Conservation (phyloP, 2,329 filamentous ascomycete genomes). For the Chrysosporium queenslandicum region DNA sequence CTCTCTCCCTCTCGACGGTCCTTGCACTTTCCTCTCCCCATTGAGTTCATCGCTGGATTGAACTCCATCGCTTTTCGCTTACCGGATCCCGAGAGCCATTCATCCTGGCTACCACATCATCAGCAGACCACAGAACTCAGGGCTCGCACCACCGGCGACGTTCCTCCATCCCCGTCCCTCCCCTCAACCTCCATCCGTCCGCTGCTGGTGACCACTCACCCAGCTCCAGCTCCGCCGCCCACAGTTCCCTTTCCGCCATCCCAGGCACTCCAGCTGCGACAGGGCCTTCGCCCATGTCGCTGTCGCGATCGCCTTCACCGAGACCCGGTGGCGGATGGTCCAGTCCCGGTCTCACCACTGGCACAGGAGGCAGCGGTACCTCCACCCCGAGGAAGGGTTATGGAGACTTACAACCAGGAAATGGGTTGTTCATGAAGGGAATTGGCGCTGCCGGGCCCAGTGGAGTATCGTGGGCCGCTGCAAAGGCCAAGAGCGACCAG, state of each 20-base stretch:
- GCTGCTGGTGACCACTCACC: slow-evolving; percentile 2
- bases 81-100: neutral
- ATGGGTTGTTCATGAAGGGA: slow-evolving; percentile 25
- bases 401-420: slow-evolving; percentile 43
- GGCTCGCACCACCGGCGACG: slow-evolving; percentile 16
- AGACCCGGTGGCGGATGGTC: slow-evolving; percentile 78
- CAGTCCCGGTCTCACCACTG: slow-evolving; percentile 66
- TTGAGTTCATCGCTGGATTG: neutral
- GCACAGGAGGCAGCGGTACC: slow-evolving; percentile 47
- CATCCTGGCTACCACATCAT: slow-evolving; percentile 14
- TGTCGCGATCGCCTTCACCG: slow-evolving; percentile 81
- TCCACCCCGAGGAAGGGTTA: slow-evolving; percentile 52
- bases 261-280: slow-evolving; percentile 51
- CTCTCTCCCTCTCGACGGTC: neutral
- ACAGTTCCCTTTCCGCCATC: slow-evolving; percentile 44
- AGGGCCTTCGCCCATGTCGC: slow-evolving; percentile 55
- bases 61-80: neutral
- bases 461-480: slow-evolving; percentile 67
- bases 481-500: slow-evolving; percentile 64
- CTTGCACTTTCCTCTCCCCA: neutral
- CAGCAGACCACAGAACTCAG: slow-evolving; percentile 4
- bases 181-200: slow-evolving; percentile 11
- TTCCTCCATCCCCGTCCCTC: slow-evolving; percentile 10
- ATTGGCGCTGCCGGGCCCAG: slow-evolving; percentile 18
- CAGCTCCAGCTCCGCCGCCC: slow-evolving; percentile 20